These are phyloP conservation scores for Fusarium pseudoanthophilum DNA, from an alignment of 2,329 filamentous ascomycete genomes.

Conservation along the genomic window DNA sequence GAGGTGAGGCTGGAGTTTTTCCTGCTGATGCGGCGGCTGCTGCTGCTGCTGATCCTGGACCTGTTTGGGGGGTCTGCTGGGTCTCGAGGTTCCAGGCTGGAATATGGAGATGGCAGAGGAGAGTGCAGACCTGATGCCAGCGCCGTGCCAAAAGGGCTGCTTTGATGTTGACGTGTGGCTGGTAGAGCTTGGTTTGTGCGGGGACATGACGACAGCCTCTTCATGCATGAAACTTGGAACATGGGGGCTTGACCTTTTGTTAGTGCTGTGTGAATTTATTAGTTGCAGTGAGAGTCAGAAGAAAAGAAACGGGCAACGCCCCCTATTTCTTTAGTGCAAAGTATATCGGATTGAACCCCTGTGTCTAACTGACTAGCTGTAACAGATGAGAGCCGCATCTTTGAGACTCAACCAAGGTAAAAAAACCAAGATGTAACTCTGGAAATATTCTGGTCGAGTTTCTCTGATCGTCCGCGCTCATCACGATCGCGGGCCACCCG, in stretches of 20 bases:
- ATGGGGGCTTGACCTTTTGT: background rate
- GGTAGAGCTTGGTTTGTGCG: conserved; percentile 30
- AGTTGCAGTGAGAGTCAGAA: background rate
- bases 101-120: conserved; percentile 24
- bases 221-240: conserved; percentile 17
- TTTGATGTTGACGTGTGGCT: conserved; percentile 34
- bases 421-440: conserved; percentile 1
- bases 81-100: conserved; percentile 6
- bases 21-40: background rate
- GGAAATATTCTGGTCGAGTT: background rate
- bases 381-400: conserved; percentile 16
- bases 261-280: background rate
- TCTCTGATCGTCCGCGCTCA: conserved; percentile 31
- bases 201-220: conserved; percentile 42
- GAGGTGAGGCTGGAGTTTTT: background rate
- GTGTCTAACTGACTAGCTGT: background rate
- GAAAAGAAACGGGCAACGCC: conserved; percentile 4
- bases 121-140: conserved; percentile 23
- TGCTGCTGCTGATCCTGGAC: conserved; percentile 10
- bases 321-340: conserved; percentile 1
- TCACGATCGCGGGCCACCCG: conserved; percentile 31
- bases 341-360: background rate
- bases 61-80: conserved; percentile 18
- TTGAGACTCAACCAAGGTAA: too few species aligned
- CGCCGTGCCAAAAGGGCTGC: conserved; percentile 21